Base-by-base conservation (phyloP, 768 basidiomycete genomes). In the Russula lepida region DNA sequence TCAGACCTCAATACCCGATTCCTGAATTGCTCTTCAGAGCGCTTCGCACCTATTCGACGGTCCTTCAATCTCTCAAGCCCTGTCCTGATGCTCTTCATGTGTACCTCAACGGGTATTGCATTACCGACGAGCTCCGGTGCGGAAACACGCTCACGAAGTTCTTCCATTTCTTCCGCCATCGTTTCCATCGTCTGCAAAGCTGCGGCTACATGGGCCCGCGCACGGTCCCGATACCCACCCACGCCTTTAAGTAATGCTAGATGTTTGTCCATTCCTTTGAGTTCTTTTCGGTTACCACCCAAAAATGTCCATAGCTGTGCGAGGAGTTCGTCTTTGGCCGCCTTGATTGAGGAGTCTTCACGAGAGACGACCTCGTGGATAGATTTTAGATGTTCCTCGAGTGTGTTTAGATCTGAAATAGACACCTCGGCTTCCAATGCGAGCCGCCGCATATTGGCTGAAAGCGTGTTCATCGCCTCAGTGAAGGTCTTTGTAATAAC, bases 81-180 rank as follows among this genome's bases (percentile, higher is more conserved):
- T 39, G 67, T 75, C 68, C 74, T 74, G 65, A 92, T 88, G 61
- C 84, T 88, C 73, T 81, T 81, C 72, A 91, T 83, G 66, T 91
- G 88, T 23, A 90, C 88, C 60, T 86, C 84, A 4, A 86, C 74
- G 4, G 88, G 86, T 17, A 89, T 76, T 44, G 73, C 74, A n/a
- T 80, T 71, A 5, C 81, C 83, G 12, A 81, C 70, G 5, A 91
- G 71, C 53, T 83, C 82, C 1, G 89, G 88, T 33, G 82, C 79
- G 4, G 86, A 80, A 1, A 88, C 86, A 19, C 85, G 76, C 68
- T 88, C 85, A 62, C 89, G 76, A 62, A 92, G 72, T 47, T 88
- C 87, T 68, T 88, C 87, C 77, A 91, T 83, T 63, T 90, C 88
- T 37, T 81, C 83, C 64, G 81, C 81, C 83, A 90, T 81, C 41